phyloP scores from a whole-genome alignment of 2,329 filamentous ascomycete species.

The Aciculosporium take region DNA sequence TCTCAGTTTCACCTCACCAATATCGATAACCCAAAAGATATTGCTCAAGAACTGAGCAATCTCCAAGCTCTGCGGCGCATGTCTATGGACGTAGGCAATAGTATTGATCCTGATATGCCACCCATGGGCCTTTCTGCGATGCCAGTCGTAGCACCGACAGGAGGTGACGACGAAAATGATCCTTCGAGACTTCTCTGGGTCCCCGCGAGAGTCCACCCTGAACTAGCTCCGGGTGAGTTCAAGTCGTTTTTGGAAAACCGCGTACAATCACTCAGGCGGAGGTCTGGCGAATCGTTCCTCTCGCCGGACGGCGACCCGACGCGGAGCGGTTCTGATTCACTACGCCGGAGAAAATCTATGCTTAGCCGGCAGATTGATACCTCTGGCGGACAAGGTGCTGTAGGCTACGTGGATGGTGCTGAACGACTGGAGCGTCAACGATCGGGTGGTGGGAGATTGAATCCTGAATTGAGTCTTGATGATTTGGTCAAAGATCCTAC shows the following conservation, averaged over 20 bases:
- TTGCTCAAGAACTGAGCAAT: constrained; percentile 86
- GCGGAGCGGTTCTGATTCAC: constrained; percentile 40
- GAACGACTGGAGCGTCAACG: constrained; percentile 63
- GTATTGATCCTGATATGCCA: constrained; percentile 59
- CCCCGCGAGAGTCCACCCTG: constrained; percentile 82
- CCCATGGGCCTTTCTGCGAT: constrained; percentile 54
- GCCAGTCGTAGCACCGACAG: constrained; percentile 56
- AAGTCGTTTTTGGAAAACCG: constrained; percentile 91
- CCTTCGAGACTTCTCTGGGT: constrained; percentile 89
- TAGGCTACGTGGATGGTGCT: constrained; percentile 69
- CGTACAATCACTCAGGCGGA: constrained; percentile 75
- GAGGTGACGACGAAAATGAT: constrained; percentile 72
- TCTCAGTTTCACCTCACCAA: constrained; percentile 70
- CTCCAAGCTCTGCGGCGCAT: constrained; percentile 78
- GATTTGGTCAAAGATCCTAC: constrained; percentile 69
- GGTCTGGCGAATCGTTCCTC: constrained; percentile 59
- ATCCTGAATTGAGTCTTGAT: constrained; percentile 57
- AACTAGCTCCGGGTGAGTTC: constrained; percentile 89
- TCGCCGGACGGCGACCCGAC: constrained; percentile 37
- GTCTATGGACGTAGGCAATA: constrained; percentile 83
- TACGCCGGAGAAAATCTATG: constrained; percentile 89
- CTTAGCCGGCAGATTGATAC: constrained; percentile 81
- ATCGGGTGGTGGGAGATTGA: constrained; percentile 41
- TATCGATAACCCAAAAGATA: constrained; percentile 76
- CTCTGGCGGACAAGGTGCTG: constrained; percentile 39